phyloP scores from a whole-genome alignment of 768 basidiomycete species.

The Pisolithus marmoratus region DNA sequence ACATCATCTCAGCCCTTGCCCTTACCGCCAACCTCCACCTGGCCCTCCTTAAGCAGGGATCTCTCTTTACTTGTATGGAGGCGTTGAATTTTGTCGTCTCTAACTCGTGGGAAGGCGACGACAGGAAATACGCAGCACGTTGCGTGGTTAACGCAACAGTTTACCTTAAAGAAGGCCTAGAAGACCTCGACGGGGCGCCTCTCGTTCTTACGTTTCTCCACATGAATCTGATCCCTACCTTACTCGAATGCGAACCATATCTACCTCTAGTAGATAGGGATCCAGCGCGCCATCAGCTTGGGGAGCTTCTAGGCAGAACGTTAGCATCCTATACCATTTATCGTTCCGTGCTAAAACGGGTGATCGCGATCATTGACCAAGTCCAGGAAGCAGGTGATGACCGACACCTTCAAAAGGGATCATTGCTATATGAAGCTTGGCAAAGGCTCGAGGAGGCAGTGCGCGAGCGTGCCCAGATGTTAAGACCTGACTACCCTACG shows the following conservation, averaged over 20 bases:
- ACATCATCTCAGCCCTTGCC: constrained; percentile 19
- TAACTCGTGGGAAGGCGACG: constrained; percentile 9
- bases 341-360: constrained; percentile 16
- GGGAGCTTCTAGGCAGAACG: constrained; percentile 11
- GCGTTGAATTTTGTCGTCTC: constrained; percentile 14
- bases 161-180: constrained; percentile 13
- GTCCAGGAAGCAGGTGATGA: constrained; percentile 5
- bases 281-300: constrained; percentile 1
- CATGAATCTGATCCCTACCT: constrained; percentile 14
- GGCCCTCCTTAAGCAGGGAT: constrained; percentile 17
- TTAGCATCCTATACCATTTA: constrained; percentile 22
- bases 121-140: constrained; percentile 12
- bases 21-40: constrained; percentile 13
- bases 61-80: constrained; percentile 19
- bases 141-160: constrained; percentile 17
- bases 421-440: constrained; percentile 20
- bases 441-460: constrained; percentile 13
- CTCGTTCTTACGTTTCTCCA: constrained; percentile 21
- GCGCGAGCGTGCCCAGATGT: constrained; percentile 13
- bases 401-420: constrained; percentile 8
- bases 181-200: constrained; percentile 21
- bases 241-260: constrained; percentile 20
- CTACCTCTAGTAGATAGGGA: constrained; percentile 14
- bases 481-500: constrained; percentile 11
- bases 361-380: constrained; percentile 8